These are phyloP conservation scores for Pseudopithomyces maydicus DNA, from an alignment of 2,329 filamentous ascomycete genomes.

Conservation along the genomic window DNA sequence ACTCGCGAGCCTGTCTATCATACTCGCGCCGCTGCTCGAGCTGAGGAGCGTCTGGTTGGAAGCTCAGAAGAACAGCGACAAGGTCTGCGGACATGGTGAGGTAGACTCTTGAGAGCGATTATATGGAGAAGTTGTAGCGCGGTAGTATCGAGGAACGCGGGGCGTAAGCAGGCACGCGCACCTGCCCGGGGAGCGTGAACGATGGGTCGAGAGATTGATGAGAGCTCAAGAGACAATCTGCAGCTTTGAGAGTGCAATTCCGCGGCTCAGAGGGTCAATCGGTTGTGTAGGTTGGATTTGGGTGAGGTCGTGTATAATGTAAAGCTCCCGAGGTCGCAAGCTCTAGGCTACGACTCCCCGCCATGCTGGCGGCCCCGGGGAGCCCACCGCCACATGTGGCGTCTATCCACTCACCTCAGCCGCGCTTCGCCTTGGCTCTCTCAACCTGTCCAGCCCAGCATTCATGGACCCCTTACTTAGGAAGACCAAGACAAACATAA, in stretches of 20 bases:
- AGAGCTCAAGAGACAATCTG: background rate
- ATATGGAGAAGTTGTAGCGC: slow-evolving; percentile 11
- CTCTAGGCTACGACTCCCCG: slow-evolving; percentile 29
- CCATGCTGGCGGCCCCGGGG: slow-evolving; percentile 15
- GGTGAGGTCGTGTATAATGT: slow-evolving; percentile 18
- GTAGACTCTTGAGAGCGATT: background rate
- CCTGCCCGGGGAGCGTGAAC: background rate
- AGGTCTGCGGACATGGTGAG: slow-evolving; percentile 36
- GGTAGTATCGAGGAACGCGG: slow-evolving; percentile 12
- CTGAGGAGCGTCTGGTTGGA: slow-evolving; percentile 40
- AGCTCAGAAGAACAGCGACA: slow-evolving; percentile 34
- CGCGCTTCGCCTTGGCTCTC: background rate
- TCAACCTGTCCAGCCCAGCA: too few relatives aligned
- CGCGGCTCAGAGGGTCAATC: background rate
- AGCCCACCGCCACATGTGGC: background rate
- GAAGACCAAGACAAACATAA: too few relatives aligned
- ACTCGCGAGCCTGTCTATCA: slow-evolving; percentile 42
- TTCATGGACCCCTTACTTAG: too few relatives aligned
- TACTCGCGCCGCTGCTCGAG: slow-evolving; percentile 45
- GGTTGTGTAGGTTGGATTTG: background rate
- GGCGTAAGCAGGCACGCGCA: slow-evolving; percentile 1
- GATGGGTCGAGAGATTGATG: too few relatives aligned
- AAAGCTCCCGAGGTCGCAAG: slow-evolving; percentile 30
- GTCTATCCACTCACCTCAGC: too few relatives aligned
- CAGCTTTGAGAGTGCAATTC: background rate